phyloP scores from a whole-genome alignment of 306 rosid genomes.

The Hippophae rhamnoides region DNA sequence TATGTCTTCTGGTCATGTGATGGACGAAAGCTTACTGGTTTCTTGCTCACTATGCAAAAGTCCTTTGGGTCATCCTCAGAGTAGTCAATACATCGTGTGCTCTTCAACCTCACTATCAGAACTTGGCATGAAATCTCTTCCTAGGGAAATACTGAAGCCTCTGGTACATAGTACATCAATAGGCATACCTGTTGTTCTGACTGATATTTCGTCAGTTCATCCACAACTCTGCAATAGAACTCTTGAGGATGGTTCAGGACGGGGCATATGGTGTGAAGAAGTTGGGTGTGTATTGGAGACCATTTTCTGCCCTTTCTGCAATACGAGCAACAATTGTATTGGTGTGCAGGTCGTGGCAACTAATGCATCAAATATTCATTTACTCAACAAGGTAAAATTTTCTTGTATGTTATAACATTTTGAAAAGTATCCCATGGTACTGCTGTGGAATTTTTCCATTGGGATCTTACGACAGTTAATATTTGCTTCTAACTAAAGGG shows the following conservation, averaged over 20 bases:
- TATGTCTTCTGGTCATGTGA: conserved; percentile 25
- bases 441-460: neutral
- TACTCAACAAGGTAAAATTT: conserved; percentile 59
- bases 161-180: conserved; percentile 16
- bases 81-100: conserved; percentile 47
- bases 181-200: conserved; percentile 42
- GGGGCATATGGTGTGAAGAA: conserved; percentile 68
- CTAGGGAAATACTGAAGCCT: conserved; percentile 24
- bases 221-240: conserved; percentile 33
- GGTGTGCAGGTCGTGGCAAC: conserved; percentile 81
- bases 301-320: conserved; percentile 76
- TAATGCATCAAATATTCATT: conserved; percentile 54
- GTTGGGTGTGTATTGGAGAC: conserved; percentile 79
- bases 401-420: neutral
- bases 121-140: conserved; percentile 47
- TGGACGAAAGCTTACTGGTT: conserved; percentile 40
- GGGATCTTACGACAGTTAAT: neutral
- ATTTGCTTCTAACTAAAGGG: neutral
- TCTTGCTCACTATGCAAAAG: conserved; percentile 68
- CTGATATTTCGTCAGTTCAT: conserved; percentile 50
- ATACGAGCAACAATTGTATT: conserved; percentile 33
- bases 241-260: conserved; percentile 27
- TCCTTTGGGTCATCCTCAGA: conserved; percentile 68
- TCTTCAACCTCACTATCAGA: conserved; percentile 42
- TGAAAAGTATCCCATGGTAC: neutral